Base-by-base conservation (phyloP, 176 grass and related monocot genomes). In the Bolboschoenus planiculmis region DNA sequence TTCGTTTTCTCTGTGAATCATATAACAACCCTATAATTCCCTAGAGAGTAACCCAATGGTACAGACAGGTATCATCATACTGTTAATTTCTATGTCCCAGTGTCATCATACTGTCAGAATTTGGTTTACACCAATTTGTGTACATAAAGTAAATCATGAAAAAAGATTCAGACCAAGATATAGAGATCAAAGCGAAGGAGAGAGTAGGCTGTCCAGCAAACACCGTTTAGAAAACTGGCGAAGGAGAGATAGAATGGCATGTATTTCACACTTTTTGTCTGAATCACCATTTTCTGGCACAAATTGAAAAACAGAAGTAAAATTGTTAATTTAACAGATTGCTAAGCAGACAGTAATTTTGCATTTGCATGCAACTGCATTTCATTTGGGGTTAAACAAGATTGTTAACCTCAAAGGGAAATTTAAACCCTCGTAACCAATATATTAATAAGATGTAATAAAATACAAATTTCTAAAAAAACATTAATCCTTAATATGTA, bases 161-260 rank as follows among this genome's bases (percentile, higher is more conserved):
- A n/a, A n/a, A n/a, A n/a, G n/a, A n/a, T n/a, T 10, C 83, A 71
- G 13, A 95, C 90, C 56, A 75, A 65, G 11, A 95, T 31, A 46
- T 83, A 91, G 87, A 93, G 42, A 67, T 97, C 93, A 47, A 91
- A 91, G 4, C 81, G 83, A 30, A 97, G 85, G 85, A 97, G 60
- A 1, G 93, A 86, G 39, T 97, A 97, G 76, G 80, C 11, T 7
- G 90, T 97, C 93, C 90, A 97, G 78, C 87, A 93, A 29, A 78
- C 30, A 7, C 84, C 90, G 21, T 95, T 95, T 67, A 85, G 10
- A 62, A 90, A 88, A 78, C 88, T 75, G n/a, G 78, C 84, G 1
- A 97, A 13, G 0, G 87, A 90, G 11, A 90, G 74, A 24, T 44
- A 21, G 44, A 97, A 87, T 0, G 86, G 91, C 91, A 93, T 97